Evolutionary conservation across 2,329 filamentous ascomycete genomes (phyloP).

Genomic region (Sporothrix brunneoviolacea): DNA sequence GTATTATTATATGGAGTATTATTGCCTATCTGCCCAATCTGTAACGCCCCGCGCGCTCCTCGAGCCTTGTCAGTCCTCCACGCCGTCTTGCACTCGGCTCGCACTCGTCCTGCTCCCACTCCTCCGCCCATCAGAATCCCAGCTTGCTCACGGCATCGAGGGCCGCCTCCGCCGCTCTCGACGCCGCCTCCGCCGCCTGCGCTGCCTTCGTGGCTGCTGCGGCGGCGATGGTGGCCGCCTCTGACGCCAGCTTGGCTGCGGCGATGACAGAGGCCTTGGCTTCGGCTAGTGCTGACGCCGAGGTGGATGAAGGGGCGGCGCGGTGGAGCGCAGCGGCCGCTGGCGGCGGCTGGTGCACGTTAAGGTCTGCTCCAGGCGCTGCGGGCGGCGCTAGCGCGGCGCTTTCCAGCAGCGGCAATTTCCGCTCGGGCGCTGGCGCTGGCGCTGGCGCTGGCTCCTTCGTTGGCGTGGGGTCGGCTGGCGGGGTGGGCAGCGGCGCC

Average conservation of each 20-base stretch:
- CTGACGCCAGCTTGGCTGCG: not conserved
- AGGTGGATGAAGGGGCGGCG: not conserved
- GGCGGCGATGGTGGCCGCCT: not conserved
- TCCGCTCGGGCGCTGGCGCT: not conserved
- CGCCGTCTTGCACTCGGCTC: not conserved
- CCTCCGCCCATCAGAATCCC: not conserved
- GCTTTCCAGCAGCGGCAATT: not conserved
- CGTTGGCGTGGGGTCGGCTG: not conserved
- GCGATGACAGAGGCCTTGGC: not conserved
- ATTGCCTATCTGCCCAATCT: too few relatives aligned
- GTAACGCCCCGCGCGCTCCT: too few relatives aligned
- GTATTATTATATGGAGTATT: too few relatives aligned
- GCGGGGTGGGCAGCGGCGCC: not conserved
- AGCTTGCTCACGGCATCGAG: not conserved
- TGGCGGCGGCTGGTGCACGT: too few relatives aligned
- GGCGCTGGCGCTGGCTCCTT: not conserved
- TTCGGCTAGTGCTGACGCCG: not conserved
- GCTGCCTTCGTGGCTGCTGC: conserved; percentile 34
- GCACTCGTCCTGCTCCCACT: not conserved
- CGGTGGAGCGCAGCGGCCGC: too few relatives aligned
- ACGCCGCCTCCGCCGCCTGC: conserved; percentile 25
- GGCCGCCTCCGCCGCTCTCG: not conserved
- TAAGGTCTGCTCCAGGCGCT: too few relatives aligned
- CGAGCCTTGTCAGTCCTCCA: too few relatives aligned
- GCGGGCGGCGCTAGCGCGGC: too few relatives aligned